A percentile compares a stretch with the other conserved stretches of the same genome.
These are phyloP conservation scores for Plasmopara muralis DNA, from an alignment of 352 stramenopile genomes.

Conservation along the genomic window DNA sequence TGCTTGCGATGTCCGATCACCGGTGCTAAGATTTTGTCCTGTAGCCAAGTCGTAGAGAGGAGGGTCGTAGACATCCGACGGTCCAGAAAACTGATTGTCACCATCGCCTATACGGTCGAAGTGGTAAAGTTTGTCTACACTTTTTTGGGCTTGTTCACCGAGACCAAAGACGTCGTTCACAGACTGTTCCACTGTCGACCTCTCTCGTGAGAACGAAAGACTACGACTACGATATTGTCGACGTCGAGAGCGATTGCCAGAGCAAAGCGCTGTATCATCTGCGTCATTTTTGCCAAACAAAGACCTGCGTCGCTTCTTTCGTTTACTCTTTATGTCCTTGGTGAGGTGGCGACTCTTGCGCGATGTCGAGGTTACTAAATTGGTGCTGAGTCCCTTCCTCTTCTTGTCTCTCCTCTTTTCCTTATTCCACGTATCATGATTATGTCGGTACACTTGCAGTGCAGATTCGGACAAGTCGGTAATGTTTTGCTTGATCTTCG, in stretches of 20 bases:
- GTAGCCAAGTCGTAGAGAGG: conserved; percentile 57
- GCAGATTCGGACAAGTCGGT: conserved; percentile 5
- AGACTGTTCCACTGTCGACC: conserved; percentile 8
- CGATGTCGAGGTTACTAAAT: conserved; percentile 8
- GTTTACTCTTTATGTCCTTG: conserved; percentile 32
- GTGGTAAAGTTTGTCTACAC: conserved; percentile 45
- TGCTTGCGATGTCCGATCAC: conserved; percentile 28
- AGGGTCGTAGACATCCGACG: conserved; percentile 54
- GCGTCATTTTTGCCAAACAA: conserved; percentile 14
- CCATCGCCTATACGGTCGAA: conserved; percentile 56
- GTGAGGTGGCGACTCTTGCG: conserved; percentile 14
- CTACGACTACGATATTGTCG: neutral
- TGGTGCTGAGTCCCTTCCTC: conserved; percentile 9
- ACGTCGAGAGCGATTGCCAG: conserved; percentile 2
- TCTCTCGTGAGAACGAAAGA: conserved; percentile 1
- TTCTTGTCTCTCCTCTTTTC: conserved; percentile 23
- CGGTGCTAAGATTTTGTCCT: conserved; percentile 36
- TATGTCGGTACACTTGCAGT: conserved; percentile 33
- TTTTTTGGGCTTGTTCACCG: neutral
- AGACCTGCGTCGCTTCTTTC: conserved; percentile 21
- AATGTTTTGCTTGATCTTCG: conserved; percentile 5
- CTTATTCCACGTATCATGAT: conserved; percentile 12
- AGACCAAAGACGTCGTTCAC: conserved; percentile 8
- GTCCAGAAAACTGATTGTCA: conserved; percentile 65
- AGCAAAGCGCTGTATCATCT: neutral